Base-by-base conservation (phyloP, 805 yeast genomes). In the Kluyveromyces dobzhanskii region DNA sequence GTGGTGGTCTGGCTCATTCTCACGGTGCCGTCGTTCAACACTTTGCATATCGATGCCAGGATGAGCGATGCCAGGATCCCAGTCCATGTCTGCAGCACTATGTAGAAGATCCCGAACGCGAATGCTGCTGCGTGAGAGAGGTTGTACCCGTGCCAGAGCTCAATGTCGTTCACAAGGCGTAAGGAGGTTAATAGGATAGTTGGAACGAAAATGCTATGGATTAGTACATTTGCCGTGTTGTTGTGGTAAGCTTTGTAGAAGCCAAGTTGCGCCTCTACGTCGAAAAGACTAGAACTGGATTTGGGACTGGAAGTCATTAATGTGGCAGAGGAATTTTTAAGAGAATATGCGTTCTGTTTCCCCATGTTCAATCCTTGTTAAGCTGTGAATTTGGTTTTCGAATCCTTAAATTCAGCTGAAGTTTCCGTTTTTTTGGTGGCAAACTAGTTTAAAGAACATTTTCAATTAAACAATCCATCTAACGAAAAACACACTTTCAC, bases 171-270 rank as follows among this genome's bases (percentile, higher is more conserved):
- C 13, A 49, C 38, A 34, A 47, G 44, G 30, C 46, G 47, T 36
- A 40, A 37, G 1, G 78, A 59, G 3, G 85, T 67, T 38, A 72
- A 60, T 23, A 84, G 65, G 37, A 90, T 87, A 16, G 76, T 59
- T 1, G 97, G 97, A 24, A 90, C 87, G 54, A 86, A 86, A 3
- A 75, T 57, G 33, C 82, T 57, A 54, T 90, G 98, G 45, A 90
- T 83, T 8, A 66, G 47, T 5, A 88, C 88, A 61, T 90, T 90
- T 27, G 57, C 60, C 1, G 61, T 64, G 47, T 76, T 57, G 49
- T 65, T 65, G 45, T 75, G 81, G 46, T 75, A 75, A 1, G 70
- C 58, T 52, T 73, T 67, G 62, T 82, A 82, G 47, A 77, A 78
- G 18, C 73, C 69, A n/a, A 82, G 59, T 47, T 83, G 67, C 17